Evolutionary conservation across 2,329 filamentous ascomycete genomes (phyloP).

Genomic region (Scedosporium apiospermum): DNA sequence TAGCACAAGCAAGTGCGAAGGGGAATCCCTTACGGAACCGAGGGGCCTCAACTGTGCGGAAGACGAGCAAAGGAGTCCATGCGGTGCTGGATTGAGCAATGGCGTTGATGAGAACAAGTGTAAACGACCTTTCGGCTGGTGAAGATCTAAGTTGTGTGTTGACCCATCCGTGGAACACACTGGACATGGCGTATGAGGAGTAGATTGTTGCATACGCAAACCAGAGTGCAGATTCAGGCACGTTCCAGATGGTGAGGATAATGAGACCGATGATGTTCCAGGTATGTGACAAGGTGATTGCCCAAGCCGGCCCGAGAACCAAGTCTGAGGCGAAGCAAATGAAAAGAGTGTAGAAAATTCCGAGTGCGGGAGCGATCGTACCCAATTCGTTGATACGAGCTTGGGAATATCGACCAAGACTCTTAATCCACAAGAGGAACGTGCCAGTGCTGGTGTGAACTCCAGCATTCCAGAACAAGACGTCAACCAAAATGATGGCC

Average conservation of each 20-base stretch:
- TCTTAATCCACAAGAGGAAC: conserved; percentile 50
- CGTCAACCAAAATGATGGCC: conserved; percentile 37
- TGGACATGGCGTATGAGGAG: conserved; percentile 40
- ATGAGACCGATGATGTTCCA: conserved; percentile 44
- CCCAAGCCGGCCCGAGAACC: conserved; percentile 40
- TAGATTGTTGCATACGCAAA: conserved; percentile 40
- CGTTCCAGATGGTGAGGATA: conserved; percentile 46
- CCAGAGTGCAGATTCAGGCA: conserved; percentile 44
- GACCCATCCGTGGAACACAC: conserved; percentile 46
- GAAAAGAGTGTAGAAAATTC: conserved; percentile 45
- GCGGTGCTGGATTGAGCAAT: conserved; percentile 45
- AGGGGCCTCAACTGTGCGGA: conserved; percentile 33
- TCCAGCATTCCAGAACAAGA: conserved; percentile 49
- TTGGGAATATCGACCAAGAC: conserved; percentile 34
- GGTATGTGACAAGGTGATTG: conserved; percentile 38
- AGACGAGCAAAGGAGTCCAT: conserved; percentile 45
- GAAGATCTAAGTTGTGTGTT: conserved; percentile 38
- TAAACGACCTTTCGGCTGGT: conserved; percentile 36
- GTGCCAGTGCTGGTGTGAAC: conserved; percentile 35
- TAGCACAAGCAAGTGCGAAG: not conserved
- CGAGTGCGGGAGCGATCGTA: conserved; percentile 41
- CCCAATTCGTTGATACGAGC: conserved; percentile 41
- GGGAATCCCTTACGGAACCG: conserved; percentile 14
- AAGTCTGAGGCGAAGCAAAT: conserved; percentile 47
- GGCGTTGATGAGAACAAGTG: conserved; percentile 39